These are phyloP conservation scores for Tremella mesenterica DNA, from an alignment of 768 basidiomycete genomes.

Conservation along the genomic window DNA sequence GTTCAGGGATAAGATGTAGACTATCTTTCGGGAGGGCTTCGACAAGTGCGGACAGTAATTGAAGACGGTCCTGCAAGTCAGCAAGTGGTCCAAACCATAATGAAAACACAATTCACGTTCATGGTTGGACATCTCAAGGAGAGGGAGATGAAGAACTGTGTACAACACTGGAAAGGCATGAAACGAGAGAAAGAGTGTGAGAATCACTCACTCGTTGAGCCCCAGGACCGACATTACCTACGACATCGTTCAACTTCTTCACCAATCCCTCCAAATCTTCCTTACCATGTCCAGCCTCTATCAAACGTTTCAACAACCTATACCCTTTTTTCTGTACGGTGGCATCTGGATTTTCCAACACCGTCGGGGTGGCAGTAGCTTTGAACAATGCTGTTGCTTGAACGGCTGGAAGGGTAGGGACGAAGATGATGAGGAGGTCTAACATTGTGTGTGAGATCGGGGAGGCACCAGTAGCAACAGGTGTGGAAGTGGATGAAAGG, in stretches of 20 bases:
- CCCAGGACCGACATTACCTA: conserved; percentile 62
- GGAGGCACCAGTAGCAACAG: conserved; percentile 32
- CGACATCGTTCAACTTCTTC: conserved; percentile 57
- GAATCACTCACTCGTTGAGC: conserved; percentile 69
- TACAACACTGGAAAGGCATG: no score
- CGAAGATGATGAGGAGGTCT: conserved; percentile 75
- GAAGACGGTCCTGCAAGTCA: conserved; percentile 64
- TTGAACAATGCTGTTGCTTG: conserved; percentile 62
- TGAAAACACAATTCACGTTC: no score
- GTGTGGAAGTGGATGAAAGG: conserved; percentile 19
- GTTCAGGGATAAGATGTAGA: conserved; percentile 72
- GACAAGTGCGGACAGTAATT: conserved; percentile 62
- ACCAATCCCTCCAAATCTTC: conserved; percentile 49
- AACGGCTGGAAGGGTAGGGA: conserved; percentile 60
- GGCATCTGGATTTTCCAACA: conserved; percentile 69
- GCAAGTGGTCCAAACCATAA: background rate
- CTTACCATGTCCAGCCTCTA: conserved; percentile 53
- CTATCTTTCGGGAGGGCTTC: conserved; percentile 59
- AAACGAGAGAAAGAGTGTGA: no score
- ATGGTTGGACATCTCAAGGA: no score
- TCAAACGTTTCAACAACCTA: conserved; percentile 67
- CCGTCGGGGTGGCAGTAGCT: conserved; percentile 57
- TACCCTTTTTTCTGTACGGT: conserved; percentile 94
- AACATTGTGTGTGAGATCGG: conserved; percentile 53
- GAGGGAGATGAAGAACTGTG: no score